Base-by-base conservation (phyloP, 352 stramenopile species). In the Phytophthora sp. region DNA sequence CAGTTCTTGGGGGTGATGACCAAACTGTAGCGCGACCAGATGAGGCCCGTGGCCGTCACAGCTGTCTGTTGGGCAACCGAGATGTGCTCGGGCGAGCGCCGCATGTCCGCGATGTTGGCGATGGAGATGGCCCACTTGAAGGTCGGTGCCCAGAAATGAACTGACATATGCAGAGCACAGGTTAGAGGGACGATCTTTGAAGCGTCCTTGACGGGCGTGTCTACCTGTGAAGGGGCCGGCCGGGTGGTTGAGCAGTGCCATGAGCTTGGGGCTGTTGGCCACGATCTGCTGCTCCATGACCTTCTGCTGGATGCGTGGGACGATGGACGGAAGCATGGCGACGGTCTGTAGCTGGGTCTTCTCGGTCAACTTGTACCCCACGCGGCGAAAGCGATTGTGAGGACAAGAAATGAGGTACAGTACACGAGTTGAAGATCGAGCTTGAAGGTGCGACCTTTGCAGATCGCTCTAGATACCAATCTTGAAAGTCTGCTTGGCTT, bases 1-100 rank as follows among this genome's bases (percentile, higher is more conserved):
- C 90, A 97, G 81, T 97, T 97, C 68, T 93, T 88, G 26, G 90
- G 90, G 27, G 84, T 95, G 59, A 97, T 94, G 29, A 96, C 79
- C 31, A 93, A 68, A 55, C 79, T 93, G 75, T 97, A 97, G 50
- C 90, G 84, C 26, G 86, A 94, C 89, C 90, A 97, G 11, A 97
- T 96, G 55, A 97, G 63, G n/a, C 89, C 89, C 11, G 89, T 96
- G 35, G 66, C 62, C 33, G 84, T 84, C 54, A 97, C 84, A 18
- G 89, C 69, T 12, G 69, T 68, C 73, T 97, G 90, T 72, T 97
- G 90, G 13, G 84, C 68, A n/a, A 80, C 71, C 45, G 84, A 96
- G 13, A 97, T 90, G 50, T 80, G 85, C 63, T 97, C 88, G 4
- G 89, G 71, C 16, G 86, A 75, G 23, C 90, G 79, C 4, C 74